Conservation (phyloP, 2,329 filamentous ascomycete species). For the Ciborinia camelliae region DNA sequence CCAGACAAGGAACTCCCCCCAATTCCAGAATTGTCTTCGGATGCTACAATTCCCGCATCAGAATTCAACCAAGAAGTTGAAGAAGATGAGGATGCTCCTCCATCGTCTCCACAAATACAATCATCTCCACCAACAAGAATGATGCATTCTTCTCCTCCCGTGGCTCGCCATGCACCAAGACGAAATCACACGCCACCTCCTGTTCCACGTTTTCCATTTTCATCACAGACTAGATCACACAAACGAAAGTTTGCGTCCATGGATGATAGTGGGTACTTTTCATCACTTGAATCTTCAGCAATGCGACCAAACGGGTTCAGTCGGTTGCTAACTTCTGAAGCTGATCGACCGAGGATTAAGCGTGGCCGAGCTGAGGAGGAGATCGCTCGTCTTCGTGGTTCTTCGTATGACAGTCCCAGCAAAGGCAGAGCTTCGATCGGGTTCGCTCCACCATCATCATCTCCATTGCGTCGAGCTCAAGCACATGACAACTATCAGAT, state of each 20-base stretch:
- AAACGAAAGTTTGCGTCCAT: slow-evolving; percentile 77
- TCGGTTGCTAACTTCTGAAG: slow-evolving; percentile 71
- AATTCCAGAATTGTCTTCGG: slow-evolving; percentile 63
- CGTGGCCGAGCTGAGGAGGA: slow-evolving; percentile 92
- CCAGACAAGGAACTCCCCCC: slow-evolving; percentile 28
- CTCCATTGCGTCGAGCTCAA: slow-evolving; percentile 54
- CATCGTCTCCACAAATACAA: slow-evolving; percentile 46
- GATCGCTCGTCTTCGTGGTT: slow-evolving; percentile 87
- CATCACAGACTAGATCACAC: slow-evolving; percentile 62
- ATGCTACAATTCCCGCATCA: slow-evolving; percentile 72
- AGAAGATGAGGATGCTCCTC: slow-evolving; percentile 39
- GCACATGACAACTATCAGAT: slow-evolving; percentile 54
- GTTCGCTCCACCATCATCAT: slow-evolving; percentile 56
- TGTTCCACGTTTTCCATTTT: slow-evolving; percentile 55
- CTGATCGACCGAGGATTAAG: slow-evolving; percentile 76
- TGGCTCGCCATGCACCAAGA: slow-evolving; percentile 54
- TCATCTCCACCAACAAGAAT: slow-evolving; percentile 68
- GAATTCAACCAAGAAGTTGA: slow-evolving; percentile 57
- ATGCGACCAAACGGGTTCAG: slow-evolving; percentile 65
- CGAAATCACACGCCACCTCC: slow-evolving; percentile 76
- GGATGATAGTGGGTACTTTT: slow-evolving; percentile 96
- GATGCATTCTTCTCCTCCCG: slow-evolving; percentile 88
- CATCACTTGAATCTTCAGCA: slow-evolving; percentile 87
- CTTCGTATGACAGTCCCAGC: slow-evolving; percentile 87
- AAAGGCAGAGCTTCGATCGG: slow-evolving; percentile 52